Base-by-base conservation (phyloP, 2,329 filamentous ascomycete genomes). In the Exophiala sideris region DNA sequence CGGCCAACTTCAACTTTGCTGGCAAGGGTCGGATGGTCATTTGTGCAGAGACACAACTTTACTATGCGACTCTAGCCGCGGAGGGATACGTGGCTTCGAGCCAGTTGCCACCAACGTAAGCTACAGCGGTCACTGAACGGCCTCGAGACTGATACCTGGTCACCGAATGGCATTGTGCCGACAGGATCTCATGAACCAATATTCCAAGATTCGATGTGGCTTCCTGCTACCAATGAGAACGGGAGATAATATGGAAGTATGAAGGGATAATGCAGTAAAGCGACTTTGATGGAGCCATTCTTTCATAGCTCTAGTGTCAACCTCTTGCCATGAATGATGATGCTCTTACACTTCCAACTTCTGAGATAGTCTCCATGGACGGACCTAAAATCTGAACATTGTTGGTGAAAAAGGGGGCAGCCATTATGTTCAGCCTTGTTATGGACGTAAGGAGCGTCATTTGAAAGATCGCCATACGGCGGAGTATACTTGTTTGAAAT, bases 1-100 rank as follows among this genome's bases (percentile, higher is more conserved):
- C 57, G 14, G 61, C 62, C 32, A 67, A 67, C 50, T 67, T 67
- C 57, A 58, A 58, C 32, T 61, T 61, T 24, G 56, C 56, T 11
- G 59, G 59, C 3, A 61, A 59, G 40, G 59, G 59, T 10, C 36
- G 59, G 11, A 59, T 61, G 59, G 59, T 61, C 18, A 59, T 61
- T 11, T 53, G 50, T 36, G 59, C 59, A 1, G 56, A 61, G 45
- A 61, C 56, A 12, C 21, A 61, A 21, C 47, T 61, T 1, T 61
- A 54, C 42, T 61, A 61, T 48, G 59, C 42, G n/a, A 61, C 52
- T 3, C 21, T 59, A 35, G 56, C 52, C 9, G 59, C 53, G 4
- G 59, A 59, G 12, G 59, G 59, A 2, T 54, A 40, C 14, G 51
- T 57, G 0, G 57, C 57, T 18, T 38, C 54, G 29, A 54, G 57